phyloP scores from a whole-genome alignment of 2,329 filamentous ascomycete genomes.

The Triangularia setosa region DNA sequence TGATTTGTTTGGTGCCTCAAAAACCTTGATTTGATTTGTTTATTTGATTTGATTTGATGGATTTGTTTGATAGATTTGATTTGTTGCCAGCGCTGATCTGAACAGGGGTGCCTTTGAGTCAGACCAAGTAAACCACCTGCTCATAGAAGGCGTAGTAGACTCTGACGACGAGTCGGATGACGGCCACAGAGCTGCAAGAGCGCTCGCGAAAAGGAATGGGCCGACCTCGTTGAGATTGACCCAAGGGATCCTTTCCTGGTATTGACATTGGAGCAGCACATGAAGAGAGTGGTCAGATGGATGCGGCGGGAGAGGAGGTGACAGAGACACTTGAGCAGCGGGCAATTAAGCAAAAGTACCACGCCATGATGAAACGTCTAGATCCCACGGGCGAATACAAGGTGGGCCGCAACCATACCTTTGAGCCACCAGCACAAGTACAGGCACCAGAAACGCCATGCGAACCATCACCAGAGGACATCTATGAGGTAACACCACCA shows the following conservation, averaged over 20 bases:
- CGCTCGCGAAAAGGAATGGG: not conserved
- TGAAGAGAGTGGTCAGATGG: not conserved
- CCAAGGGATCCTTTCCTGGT: not conserved
- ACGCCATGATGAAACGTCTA: not conserved
- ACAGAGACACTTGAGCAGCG: not conserved
- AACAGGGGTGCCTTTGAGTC: too few species aligned
- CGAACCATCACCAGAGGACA: not conserved
- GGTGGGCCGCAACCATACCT: not conserved
- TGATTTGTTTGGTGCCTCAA: too few species aligned
- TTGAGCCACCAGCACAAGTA: not conserved
- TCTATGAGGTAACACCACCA: not conserved
- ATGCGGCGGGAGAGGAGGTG: not conserved
- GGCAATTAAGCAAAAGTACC: not conserved
- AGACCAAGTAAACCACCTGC: too few species aligned
- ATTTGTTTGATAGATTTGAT: too few species aligned
- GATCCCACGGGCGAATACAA: not conserved
- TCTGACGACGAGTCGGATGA: not conserved
- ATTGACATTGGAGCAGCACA: not conserved
- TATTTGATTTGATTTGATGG: too few species aligned
- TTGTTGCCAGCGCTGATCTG: too few species aligned
- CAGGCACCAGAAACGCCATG: not conserved
- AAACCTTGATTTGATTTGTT: too few species aligned
- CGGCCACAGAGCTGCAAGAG: not conserved
- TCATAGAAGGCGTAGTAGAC: not conserved
- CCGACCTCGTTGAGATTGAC: not conserved